Conservation (phyloP, 345 rosid species). For the Pelargonium nanum region DNA sequence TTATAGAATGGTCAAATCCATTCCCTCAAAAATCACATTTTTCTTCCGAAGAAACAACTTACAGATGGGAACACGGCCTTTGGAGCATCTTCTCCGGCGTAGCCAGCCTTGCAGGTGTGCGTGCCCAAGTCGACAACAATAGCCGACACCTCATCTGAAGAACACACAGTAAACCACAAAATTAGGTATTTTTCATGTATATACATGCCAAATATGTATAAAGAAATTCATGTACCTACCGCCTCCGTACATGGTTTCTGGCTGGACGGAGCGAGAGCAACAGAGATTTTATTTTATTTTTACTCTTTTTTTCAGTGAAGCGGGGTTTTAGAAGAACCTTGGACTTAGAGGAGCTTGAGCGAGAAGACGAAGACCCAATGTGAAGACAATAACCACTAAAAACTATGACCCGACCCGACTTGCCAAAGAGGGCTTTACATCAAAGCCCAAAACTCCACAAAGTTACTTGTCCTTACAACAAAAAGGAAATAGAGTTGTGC, state of each 20-base stretch:
- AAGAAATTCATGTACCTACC: slow-evolving; percentile 33
- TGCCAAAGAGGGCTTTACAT: no score
- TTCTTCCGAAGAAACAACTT: slow-evolving; percentile 13
- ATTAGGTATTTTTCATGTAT: not conserved
- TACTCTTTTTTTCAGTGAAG: not conserved
- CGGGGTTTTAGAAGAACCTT: not conserved
- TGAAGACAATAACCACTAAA: no score
- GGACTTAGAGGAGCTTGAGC: not conserved
- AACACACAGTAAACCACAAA: slow-evolving; percentile 1
- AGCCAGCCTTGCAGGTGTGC: slow-evolving; percentile 98
- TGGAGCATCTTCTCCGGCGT: slow-evolving; percentile 99
- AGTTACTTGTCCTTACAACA: no score
- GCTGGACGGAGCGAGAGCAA: not conserved
- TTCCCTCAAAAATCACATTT: not conserved
- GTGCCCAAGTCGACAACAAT: slow-evolving; percentile 93
- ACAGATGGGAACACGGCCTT: slow-evolving; percentile 98
- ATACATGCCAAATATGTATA: not conserved
- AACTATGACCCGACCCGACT: no score
- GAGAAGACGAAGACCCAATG: no score
- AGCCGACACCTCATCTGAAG: slow-evolving; percentile 94
- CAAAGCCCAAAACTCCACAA: no score
- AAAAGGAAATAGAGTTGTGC: no score
- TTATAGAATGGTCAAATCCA: not conserved
- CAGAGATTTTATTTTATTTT: not conserved
- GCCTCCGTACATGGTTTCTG: slow-evolving; percentile 83